phyloP scores from a whole-genome alignment of 129 eudicot species.

The sunflower (Helianthus annuus) region DNA sequence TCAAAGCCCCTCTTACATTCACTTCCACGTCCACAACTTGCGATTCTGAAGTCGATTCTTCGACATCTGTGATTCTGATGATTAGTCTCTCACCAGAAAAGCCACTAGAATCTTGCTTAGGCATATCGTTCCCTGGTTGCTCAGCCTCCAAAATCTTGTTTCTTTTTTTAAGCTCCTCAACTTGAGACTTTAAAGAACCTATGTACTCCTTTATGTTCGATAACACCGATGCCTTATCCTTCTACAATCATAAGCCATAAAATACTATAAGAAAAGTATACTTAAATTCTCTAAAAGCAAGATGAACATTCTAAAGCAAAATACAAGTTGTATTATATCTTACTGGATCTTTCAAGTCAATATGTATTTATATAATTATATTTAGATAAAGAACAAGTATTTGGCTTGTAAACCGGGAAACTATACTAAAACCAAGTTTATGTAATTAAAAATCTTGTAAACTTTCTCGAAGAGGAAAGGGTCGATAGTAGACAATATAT shows the following conservation, averaged over 20 bases:
- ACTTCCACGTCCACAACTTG: constrained; percentile 52
- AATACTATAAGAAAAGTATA: background rate
- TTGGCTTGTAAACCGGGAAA: too few relatives aligned
- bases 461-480: background rate
- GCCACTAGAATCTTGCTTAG: background rate
- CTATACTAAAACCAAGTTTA: background rate
- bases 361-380: background rate
- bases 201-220: constrained; percentile 59
- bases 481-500: background rate
- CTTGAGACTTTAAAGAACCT: constrained; percentile 51
- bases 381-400: background rate
- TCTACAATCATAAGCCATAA: constrained; percentile 38
- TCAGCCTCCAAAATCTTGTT: constrained; percentile 58
- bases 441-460: background rate
- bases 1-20: constrained; percentile 49
- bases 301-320: background rate
- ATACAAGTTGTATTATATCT: background rate
- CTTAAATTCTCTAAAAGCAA: background rate
- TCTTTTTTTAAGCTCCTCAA: constrained; percentile 54
- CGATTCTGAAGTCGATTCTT: constrained; percentile 54
- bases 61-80: constrained; percentile 30
- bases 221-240: constrained; percentile 79
- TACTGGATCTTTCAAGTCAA: background rate
- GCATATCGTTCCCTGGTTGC: background rate
- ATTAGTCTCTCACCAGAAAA: constrained; percentile 29